Base-by-base conservation (phyloP, 1,284 basidiomycete species). In the Pseudozyma pruni region DNA sequence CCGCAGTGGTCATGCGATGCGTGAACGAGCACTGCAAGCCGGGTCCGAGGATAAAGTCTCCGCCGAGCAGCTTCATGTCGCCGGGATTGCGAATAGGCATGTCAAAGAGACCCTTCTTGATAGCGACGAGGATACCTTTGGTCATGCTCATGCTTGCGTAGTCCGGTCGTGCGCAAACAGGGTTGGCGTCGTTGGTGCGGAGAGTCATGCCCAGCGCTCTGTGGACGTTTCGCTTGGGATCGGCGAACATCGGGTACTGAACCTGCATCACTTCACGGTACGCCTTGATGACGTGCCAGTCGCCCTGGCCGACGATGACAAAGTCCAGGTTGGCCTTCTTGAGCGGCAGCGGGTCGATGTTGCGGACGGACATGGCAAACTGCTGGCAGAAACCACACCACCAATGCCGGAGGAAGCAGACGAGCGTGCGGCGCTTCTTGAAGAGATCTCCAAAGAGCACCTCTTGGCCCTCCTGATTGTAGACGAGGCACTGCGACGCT, bases 31-130 rank as follows among this genome's bases (percentile, higher is more conserved):
- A 54, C 40, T 45, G 55, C n/a, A 81, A 59, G 4, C 67, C 89
- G 42, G 90, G 90, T 22, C 90, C 90, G 49, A 95, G 86, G 23
- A 94, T 87, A 78, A 94, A 94, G 83, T 94, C 93, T 22, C 93
- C 93, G 16, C 93, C 93, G 27, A 94, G 86, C 82, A 93, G 90
- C 46, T 85, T 83, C 41, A 88, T 84, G 76, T 92, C 89, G 0
- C 92, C 92, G 1, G 90, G 90, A 53, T 88, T 88, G 81, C 89
- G 89, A 10, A 93, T 85, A 0, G 91, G 90, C 87, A 92, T 89
- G 32, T 90, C 80, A 44, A 79, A 74, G 58, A 83, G 27, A 72
- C 83, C 62, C 80, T 78, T 72, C 83, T 84, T 84, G 37, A 90
- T 86, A 20, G 91, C 89, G 84, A 88, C 88, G 20, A 89, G 87